Evolutionary conservation across 78 protist genomes (phyloP), one percentile per base, ranked within the genome.

Genomic region (Speleostelium caveatum): DNA sequence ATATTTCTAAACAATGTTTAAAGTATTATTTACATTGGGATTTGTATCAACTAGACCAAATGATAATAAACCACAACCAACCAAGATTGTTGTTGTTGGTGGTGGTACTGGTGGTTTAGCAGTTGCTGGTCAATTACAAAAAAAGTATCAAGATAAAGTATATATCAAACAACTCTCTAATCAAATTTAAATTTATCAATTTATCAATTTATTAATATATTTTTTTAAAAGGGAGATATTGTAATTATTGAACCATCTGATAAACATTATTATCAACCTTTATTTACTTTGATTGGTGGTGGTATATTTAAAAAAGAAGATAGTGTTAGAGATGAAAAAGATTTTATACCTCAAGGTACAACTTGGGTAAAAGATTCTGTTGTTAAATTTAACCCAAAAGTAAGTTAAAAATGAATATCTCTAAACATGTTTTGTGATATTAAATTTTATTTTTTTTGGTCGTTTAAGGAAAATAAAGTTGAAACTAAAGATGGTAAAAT

Each of bases 251-350:
- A 94, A 65, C 94, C 95, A 67, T 19, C 66, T 2, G 56, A 56
- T 1, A 60, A 58, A n/a, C 96, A 94, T 87, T 94, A 86, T 35
- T 94, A 94, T 55, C 96, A 94, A 72, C 95, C 96, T 24, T 49
- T 66, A 39, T 94, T 94, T 94, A 94, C 94, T 21, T 74, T 94
- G 69, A 92, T 90, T 19, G 96, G 96, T 39, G 96, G 94, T 26
- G 95, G 93, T 62, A 42, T 94, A 3, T 67, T 68, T 41, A 26
- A n/a, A 28, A 51, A 33, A 39, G 41, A 56, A 2, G 26, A 32
- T 0, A 39, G 80, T 35, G 90, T 39, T 33, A 61, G 58, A 5
- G 72, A 78, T 60, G 63, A 45, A 45, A 35, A 12, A 22, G 75
- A 41, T 41, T 35, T 65, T 5, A 87, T 94, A 26, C 96, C 96